Evolutionary conservation across 148 eudicot genomes (phyloP).

Genomic region (Nepenthes mirabilis): DNA sequence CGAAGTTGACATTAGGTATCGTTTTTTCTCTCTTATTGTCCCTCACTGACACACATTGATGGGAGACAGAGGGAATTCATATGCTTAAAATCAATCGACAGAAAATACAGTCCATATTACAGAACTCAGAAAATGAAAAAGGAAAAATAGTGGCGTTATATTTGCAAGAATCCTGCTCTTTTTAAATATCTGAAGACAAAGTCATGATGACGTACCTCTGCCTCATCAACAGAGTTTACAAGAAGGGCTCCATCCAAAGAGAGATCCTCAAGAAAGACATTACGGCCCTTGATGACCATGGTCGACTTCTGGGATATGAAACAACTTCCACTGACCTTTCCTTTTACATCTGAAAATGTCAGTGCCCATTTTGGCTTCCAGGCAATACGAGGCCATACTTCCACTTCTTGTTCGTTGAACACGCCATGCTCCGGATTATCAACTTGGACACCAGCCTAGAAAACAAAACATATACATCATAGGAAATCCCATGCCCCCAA

Average conservation of each 20-base stretch:
- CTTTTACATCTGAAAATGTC: slow-evolving; percentile 59
- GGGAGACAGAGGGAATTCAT: no score
- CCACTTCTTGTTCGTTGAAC: slow-evolving; percentile 90
- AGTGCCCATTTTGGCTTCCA: slow-evolving; percentile 96
- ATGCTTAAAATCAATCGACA: no score
- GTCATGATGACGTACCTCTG: slow-evolving; percentile 51
- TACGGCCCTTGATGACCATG: slow-evolving; percentile 60
- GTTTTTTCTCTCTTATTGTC: no score
- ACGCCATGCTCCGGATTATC: slow-evolving; percentile 44
- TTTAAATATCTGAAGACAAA: not conserved
- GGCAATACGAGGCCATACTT: slow-evolving; percentile 78
- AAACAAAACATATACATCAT: slow-evolving; percentile 1
- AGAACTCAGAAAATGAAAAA: no score
- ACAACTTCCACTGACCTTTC: slow-evolving; percentile 48
- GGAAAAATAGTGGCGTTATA: no score
- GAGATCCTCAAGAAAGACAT: slow-evolving; percentile 50
- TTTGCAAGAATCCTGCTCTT: not conserved
- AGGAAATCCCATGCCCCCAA: not conserved
- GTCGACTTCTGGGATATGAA: slow-evolving; percentile 66
- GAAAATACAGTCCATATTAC: no score
- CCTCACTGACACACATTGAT: no score
- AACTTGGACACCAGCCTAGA: slow-evolving; percentile 72
- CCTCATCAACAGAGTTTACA: slow-evolving; percentile 46
- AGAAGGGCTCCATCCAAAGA: slow-evolving; percentile 78
- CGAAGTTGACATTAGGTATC: no score